A percentile compares a stretch with the other conserved stretches of the same genome.
Conservation (phyloP, 768 basidiomycete species). For the Boletus rubescentipes region DNA sequence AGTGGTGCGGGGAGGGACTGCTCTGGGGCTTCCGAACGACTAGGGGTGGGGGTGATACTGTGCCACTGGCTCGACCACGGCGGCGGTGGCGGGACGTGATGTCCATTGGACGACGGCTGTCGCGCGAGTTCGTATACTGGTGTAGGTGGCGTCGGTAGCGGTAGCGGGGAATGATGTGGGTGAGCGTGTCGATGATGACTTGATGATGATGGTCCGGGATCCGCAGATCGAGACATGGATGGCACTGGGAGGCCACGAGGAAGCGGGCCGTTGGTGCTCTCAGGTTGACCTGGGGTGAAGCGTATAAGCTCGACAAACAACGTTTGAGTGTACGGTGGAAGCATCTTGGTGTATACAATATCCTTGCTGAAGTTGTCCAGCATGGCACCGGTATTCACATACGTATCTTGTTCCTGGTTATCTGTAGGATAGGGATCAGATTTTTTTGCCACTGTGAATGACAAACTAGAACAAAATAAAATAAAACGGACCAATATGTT, state of each 20-base stretch:
- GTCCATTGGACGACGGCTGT: conserved; percentile 33
- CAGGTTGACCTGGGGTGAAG: conserved; percentile 36
- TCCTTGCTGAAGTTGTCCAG: conserved; percentile 71
- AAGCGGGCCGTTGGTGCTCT: conserved; percentile 19
- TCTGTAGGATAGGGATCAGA: conserved; percentile 33
- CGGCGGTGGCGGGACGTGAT: conserved; percentile 35
- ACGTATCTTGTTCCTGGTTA: conserved; percentile 52
- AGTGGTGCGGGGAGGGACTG: conserved; percentile 8
- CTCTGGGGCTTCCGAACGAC: conserved; percentile 29
- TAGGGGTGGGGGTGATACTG: conserved; percentile 15
- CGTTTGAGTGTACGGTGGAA: conserved; percentile 61
- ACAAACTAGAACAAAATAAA: not conserved
- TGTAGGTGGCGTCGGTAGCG: conserved; percentile 34
- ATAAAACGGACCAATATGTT: conserved; percentile 51
- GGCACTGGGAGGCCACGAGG: conserved; percentile 15
- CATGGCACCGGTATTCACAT: conserved; percentile 73
- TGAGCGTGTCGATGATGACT: conserved; percentile 31
- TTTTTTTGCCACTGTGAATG: not conserved
- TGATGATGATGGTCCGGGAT: conserved; percentile 31
- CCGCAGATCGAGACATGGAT: conserved; percentile 22
- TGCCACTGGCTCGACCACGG: conserved; percentile 36
- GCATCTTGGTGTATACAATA: conserved; percentile 65
- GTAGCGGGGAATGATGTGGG: conserved; percentile 30
- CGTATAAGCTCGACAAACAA: conserved; percentile 72
- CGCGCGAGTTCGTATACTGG: conserved; percentile 33